Evolutionary conservation across 306 rosid genomes (phyloP).

Genomic region (Castanospermum australe): DNA sequence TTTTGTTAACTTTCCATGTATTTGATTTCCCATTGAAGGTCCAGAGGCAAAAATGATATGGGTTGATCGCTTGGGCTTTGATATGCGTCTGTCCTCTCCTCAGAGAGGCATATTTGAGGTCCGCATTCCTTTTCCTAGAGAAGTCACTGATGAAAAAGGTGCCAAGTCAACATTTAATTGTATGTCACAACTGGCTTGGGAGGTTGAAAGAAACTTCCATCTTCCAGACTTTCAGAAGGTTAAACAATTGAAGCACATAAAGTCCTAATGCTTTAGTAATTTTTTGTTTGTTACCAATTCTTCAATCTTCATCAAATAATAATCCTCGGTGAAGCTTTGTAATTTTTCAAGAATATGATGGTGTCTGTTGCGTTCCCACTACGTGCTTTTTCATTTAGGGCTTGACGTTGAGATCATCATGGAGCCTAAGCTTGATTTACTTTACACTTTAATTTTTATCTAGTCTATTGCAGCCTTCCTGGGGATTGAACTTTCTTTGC

Average conservation of each 20-base stretch:
- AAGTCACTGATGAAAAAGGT: slow-evolving; percentile 81
- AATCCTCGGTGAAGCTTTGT: slow-evolving; percentile 20
- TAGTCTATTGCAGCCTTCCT: not conserved
- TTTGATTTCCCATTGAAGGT: slow-evolving; percentile 50
- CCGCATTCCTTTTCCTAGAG: slow-evolving; percentile 88
- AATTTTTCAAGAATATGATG: slow-evolving; percentile 23
- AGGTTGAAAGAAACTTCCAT: slow-evolving; percentile 76
- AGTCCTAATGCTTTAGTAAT: slow-evolving; percentile 20
- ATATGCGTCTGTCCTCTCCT: slow-evolving; percentile 68
- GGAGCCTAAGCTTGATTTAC: not conserved
- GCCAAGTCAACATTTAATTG: slow-evolving; percentile 86
- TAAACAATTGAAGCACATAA: slow-evolving; percentile 67
- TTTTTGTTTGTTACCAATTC: not conserved
- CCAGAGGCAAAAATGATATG: slow-evolving; percentile 88
- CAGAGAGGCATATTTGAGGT: slow-evolving; percentile 62
- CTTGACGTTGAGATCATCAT: slow-evolving; percentile 1
- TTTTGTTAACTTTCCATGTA: not conserved
- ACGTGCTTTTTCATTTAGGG: not conserved
- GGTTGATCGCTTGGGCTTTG: slow-evolving; percentile 88
- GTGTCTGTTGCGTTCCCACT: not conserved
- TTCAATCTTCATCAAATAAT: not conserved
- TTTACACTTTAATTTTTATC: not conserved
- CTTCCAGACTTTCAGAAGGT: slow-evolving; percentile 66
- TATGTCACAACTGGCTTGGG: slow-evolving; percentile 97
- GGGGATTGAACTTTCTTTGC: not conserved